Percentiles rank a stretch among this genome's conserved stretches.
Conservation (phyloP, 2,329 filamentous ascomycete species). For the Fonsecaea monophora region DNA sequence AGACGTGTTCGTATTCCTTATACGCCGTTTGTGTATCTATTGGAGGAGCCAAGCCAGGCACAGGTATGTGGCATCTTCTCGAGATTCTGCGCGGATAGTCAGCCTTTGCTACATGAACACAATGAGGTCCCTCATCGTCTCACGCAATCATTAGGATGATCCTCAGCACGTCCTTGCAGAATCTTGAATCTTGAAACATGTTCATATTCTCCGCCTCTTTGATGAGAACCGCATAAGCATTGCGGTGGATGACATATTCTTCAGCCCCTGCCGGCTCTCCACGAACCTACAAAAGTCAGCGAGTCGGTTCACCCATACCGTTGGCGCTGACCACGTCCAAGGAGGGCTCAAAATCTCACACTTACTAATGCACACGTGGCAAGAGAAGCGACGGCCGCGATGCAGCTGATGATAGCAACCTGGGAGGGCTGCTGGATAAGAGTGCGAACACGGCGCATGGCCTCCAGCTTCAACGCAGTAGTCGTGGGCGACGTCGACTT, state of each 20-base stretch:
- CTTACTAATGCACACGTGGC: slow-evolving; percentile 29
- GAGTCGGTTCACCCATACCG: not conserved
- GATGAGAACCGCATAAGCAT: slow-evolving; percentile 27
- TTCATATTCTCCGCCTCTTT: slow-evolving; percentile 19
- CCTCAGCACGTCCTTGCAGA: slow-evolving; percentile 28
- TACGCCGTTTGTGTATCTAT: slow-evolving; percentile 14
- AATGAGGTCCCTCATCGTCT: not conserved
- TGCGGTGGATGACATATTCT: slow-evolving; percentile 29
- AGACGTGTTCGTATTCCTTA: slow-evolving; percentile 24
- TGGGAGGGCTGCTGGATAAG: slow-evolving; percentile 12
- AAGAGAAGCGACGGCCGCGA: slow-evolving; percentile 27
- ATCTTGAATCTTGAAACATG: slow-evolving; percentile 26
- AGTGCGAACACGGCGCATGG: slow-evolving; percentile 24
- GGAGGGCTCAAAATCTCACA: not conserved
- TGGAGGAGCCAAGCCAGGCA: slow-evolving; percentile 21
- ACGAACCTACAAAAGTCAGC: slow-evolving; percentile 25
- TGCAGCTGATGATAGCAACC: slow-evolving; percentile 22
- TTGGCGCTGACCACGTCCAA: not conserved
- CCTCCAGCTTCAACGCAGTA: slow-evolving; percentile 27
- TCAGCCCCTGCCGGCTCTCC: slow-evolving; percentile 22
- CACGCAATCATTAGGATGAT: slow-evolving; percentile 29
- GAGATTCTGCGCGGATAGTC: slow-evolving; percentile 12
- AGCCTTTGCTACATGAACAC: not conserved
- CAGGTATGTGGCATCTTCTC: slow-evolving; percentile 26
- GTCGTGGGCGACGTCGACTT: slow-evolving; percentile 12